A percentile compares a stretch with the other conserved stretches of the same genome.
These are phyloP conservation scores for Aspergillus puulaauensis DNA, from an alignment of 2,329 filamentous ascomycete genomes.

Conservation along the genomic window DNA sequence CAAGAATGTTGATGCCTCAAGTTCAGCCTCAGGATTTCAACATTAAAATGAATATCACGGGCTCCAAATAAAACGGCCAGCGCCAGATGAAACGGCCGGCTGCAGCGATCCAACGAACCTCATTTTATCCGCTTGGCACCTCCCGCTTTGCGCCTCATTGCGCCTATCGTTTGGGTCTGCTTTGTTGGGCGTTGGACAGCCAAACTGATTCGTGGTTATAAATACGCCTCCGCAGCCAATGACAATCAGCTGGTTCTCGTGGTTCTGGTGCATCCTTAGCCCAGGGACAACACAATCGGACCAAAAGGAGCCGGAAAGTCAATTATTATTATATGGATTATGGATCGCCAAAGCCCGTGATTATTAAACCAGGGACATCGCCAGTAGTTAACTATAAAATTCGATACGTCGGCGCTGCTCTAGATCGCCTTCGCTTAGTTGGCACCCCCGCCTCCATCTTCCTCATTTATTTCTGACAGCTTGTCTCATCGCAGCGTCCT, in stretches of 20 bases:
- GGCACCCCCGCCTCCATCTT: conserved; percentile 2
- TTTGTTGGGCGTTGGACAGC: not conserved
- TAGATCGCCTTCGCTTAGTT: conserved; percentile 10
- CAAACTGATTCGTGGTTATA: conserved; percentile 10
- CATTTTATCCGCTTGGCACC: conserved; percentile 7
- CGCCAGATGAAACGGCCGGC: conserved; percentile 11
- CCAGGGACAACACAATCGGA: too few relatives aligned
- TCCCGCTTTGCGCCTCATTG: not conserved
- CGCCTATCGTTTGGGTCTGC: too few relatives aligned
- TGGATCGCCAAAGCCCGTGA: too few relatives aligned
- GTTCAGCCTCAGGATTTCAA: not conserved
- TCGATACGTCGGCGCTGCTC: not conserved
- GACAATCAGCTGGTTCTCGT: not conserved
- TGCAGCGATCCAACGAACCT: not conserved
- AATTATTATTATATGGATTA: too few relatives aligned
- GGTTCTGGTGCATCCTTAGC: too few relatives aligned
- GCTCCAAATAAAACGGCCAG: not conserved
- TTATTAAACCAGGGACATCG: too few relatives aligned
- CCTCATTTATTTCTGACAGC: conserved; percentile 10
- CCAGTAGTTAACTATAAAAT: not conserved
- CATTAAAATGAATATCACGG: not conserved
- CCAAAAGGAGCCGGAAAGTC: too few relatives aligned
- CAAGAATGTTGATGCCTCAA: not conserved
- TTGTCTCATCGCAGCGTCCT: conserved; percentile 2
- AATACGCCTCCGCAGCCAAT: conserved; percentile 3